Evolutionary conservation across 2,329 filamentous ascomycete species (phyloP).

Genomic region (Pestalotiopsis fici): DNA sequence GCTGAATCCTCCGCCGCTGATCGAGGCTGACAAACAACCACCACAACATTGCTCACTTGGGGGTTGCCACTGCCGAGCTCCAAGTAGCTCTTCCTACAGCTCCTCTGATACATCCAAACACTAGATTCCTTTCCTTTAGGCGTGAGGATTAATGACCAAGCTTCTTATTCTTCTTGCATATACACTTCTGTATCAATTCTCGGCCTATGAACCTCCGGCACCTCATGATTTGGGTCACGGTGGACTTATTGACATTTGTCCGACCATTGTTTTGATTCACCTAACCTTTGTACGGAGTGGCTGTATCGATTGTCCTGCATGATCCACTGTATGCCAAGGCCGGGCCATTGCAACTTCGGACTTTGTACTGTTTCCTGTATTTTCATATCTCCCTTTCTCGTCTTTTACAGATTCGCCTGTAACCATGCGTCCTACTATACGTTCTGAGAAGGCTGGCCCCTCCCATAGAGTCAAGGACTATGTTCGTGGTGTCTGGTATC

Average conservation of each 20-base stretch:
- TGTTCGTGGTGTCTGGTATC: background rate
- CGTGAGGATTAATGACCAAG: background rate
- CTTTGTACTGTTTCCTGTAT: background rate
- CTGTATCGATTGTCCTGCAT: too few species aligned
- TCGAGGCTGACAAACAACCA: background rate
- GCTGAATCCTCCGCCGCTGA: background rate
- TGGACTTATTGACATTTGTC: too few species aligned
- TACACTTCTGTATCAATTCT: background rate
- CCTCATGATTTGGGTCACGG: too few species aligned
- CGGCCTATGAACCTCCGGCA: too few species aligned
- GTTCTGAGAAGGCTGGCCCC: slow-evolving; percentile 12
- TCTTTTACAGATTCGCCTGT: background rate
- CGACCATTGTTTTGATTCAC: too few species aligned
- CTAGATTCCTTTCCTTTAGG: background rate
- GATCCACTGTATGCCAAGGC: background rate
- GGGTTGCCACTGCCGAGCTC: background rate
- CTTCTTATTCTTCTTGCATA: background rate
- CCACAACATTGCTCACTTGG: background rate
- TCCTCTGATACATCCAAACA: background rate
- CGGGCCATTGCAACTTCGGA: background rate
- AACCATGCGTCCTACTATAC: background rate
- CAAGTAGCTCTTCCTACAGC: background rate
- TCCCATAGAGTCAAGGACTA: background rate
- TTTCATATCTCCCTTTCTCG: background rate
- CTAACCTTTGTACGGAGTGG: too few species aligned